A percentile compares a stretch with the other conserved stretches of the same genome.
Conservation (phyloP, 2,329 filamentous ascomycete genomes). For the Lasiodiplodia sp. region DNA sequence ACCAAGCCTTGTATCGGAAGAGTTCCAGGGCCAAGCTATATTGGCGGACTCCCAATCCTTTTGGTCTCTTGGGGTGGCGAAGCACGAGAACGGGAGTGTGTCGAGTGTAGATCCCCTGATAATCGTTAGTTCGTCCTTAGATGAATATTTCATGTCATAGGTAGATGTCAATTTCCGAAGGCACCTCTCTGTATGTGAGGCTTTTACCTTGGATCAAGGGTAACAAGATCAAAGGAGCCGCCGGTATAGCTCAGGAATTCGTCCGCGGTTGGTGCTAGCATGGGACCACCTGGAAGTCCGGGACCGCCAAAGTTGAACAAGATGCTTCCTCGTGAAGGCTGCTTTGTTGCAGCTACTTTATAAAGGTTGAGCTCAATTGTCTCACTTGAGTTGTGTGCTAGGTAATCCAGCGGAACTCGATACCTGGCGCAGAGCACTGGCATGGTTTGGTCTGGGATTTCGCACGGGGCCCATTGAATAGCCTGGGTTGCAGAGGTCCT, state of each 20-base stretch:
- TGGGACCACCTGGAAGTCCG: too few relatives aligned
- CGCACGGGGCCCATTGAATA: constrained; percentile 9
- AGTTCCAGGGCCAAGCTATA: too few relatives aligned
- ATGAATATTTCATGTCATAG: too few relatives aligned
- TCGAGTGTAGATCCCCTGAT: too few relatives aligned
- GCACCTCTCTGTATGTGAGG: background rate
- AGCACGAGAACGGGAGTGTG: too few relatives aligned
- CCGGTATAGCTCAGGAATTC: constrained; percentile 14
- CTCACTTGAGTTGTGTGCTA: constrained; percentile 33
- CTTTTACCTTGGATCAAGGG: constrained; percentile 23
- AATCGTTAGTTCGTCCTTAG: background rate
- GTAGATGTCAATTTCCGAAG: too few relatives aligned
- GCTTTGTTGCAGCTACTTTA: constrained; percentile 32
- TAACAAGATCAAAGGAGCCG: constrained; percentile 33
- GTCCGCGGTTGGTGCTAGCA: accelerated
- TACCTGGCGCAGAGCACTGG: constrained; percentile 40
- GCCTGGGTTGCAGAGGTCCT: background rate
- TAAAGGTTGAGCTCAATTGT: constrained; percentile 33
- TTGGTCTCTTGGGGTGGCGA: too few relatives aligned
- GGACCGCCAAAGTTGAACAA: constrained; percentile 37
- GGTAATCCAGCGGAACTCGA: constrained; percentile 47
- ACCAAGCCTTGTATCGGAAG: constrained; percentile 32
- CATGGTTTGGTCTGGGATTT: background rate
- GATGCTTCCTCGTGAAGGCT: constrained; percentile 34
- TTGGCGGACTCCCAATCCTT: too few relatives aligned